Evolutionary conservation across 2,329 filamentous ascomycete genomes (phyloP).

Genomic region (Leptodontidium sp.): DNA sequence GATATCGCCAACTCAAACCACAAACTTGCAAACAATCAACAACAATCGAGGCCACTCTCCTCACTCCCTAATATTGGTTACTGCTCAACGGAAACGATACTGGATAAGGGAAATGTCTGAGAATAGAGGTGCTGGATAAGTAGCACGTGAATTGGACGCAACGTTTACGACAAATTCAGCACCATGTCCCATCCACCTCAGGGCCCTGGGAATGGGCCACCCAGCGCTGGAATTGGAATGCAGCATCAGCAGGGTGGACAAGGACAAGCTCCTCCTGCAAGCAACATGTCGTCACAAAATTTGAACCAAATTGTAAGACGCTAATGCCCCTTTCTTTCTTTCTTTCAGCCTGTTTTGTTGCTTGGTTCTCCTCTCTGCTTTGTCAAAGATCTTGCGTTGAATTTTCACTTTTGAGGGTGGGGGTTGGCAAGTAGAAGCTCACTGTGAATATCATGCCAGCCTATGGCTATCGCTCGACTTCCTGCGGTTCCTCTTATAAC

Average conservation of each 20-base stretch:
- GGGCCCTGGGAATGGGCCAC: conserved; percentile 56
- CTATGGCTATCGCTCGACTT: background rate
- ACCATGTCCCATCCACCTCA: conserved; percentile 53
- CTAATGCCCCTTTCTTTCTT: conserved; percentile 2
- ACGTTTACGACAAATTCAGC: background rate
- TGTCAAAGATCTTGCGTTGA: too few species aligned
- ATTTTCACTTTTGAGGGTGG: too few species aligned
- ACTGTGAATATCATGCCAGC: too few species aligned
- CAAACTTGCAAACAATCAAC: background rate
- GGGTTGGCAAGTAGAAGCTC: too few species aligned
- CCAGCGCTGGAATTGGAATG: conserved; percentile 53
- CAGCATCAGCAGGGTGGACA: conserved; percentile 57
- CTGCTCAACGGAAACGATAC: background rate
- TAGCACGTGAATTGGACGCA: conserved; percentile 16
- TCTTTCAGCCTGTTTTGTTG: background rate
- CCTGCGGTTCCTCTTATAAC: background rate
- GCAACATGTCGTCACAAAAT: conserved; percentile 81
- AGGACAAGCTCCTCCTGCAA: conserved; percentile 55
- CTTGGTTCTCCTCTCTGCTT: background rate
- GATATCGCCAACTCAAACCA: background rate
- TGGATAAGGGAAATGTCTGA: conserved; percentile 14
- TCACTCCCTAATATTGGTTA: background rate
- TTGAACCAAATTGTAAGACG: conserved; percentile 92
- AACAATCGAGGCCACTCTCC: background rate
- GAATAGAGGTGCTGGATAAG: conserved; percentile 12